These are phyloP conservation scores for Apiotrichum sp. DNA, from an alignment of 1,284 basidiomycete genomes.

Conservation along the genomic window DNA sequence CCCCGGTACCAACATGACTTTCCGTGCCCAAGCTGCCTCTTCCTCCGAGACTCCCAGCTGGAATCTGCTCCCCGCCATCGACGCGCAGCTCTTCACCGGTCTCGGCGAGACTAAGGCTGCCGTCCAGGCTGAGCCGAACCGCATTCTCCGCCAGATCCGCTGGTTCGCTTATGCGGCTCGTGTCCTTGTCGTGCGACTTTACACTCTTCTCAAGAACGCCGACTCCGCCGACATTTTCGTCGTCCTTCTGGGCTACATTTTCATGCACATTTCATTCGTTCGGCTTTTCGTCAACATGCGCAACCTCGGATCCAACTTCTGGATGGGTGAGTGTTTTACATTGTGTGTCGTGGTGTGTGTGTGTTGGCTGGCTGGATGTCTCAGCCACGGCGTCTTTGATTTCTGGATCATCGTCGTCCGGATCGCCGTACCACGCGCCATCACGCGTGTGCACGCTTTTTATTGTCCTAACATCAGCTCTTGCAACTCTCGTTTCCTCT, in stretches of 20 bases:
- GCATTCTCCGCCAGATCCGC: slow-evolving; percentile 64
- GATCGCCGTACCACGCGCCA: too few relatives aligned
- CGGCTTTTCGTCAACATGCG: slow-evolving; percentile 81
- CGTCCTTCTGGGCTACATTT: slow-evolving; percentile 86
- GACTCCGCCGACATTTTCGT: slow-evolving; percentile 94
- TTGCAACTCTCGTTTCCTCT: slow-evolving; percentile 77
- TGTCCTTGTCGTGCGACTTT: slow-evolving; percentile 76
- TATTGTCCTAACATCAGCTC: slow-evolving; percentile 47
- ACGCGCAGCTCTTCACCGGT: slow-evolving; percentile 33
- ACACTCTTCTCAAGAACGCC: slow-evolving; percentile 81
- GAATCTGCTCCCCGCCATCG: slow-evolving; percentile 39
- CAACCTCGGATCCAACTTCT: slow-evolving; percentile 79
- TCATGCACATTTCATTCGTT: slow-evolving; percentile 95
- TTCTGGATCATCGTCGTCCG: too few relatives aligned
- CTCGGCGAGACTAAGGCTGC: slow-evolving; percentile 21
- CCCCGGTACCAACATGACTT: slow-evolving; percentile 29
- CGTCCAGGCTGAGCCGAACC: slow-evolving; percentile 51
- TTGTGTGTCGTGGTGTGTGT: background rate
- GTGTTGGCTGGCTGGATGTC: background rate
- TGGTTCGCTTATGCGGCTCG: slow-evolving; percentile 82
- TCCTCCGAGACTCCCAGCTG: slow-evolving; percentile 20
- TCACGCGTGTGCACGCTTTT: too few relatives aligned
- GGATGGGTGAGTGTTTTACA: slow-evolving; percentile 55
- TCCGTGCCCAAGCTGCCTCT: slow-evolving; percentile 25
- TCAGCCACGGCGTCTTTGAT: too few relatives aligned